Conservation (phyloP, 2,329 filamentous ascomycete species). For the Trichoderma citrinoviride region DNA sequence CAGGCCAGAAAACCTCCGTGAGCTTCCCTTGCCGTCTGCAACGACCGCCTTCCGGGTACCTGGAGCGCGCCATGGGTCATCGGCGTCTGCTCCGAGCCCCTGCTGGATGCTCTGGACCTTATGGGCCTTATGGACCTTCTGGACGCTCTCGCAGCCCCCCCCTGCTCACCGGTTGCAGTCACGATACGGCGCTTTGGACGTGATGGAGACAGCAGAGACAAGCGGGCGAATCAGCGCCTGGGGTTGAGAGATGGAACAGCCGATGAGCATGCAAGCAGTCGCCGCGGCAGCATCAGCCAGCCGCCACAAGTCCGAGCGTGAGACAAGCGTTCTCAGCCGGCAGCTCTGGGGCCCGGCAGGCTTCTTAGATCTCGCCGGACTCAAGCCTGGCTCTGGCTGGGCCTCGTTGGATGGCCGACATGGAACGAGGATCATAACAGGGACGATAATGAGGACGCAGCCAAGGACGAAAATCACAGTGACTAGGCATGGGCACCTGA, state of each 20-base stretch:
- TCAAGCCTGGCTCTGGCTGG: background rate
- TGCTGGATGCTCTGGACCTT: background rate
- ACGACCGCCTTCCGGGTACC: background rate
- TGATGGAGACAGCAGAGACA: background rate
- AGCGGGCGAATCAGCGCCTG: constrained; percentile 1
- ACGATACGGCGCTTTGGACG: constrained; percentile 2
- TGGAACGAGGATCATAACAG: background rate
- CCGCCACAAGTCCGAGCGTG: constrained; percentile 10
- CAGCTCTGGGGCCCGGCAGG: background rate
- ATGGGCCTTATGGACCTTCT: background rate
- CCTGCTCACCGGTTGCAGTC: constrained; percentile 16
- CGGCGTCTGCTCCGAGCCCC: background rate
- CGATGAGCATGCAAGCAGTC: constrained; percentile 11
- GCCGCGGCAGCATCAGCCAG: constrained; percentile 4
- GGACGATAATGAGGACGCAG: background rate
- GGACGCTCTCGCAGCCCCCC: background rate
- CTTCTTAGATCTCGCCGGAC: background rate
- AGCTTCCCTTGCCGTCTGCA: background rate
- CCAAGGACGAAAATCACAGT: background rate
- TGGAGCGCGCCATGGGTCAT: background rate
- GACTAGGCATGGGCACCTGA: background rate
- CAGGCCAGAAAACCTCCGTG: background rate
- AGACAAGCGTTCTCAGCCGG: constrained; percentile 1
- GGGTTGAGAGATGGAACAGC: background rate
- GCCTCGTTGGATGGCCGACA: background rate